phyloP scores from a whole-genome alignment of 768 basidiomycete genomes.

The Mycena rosella region DNA sequence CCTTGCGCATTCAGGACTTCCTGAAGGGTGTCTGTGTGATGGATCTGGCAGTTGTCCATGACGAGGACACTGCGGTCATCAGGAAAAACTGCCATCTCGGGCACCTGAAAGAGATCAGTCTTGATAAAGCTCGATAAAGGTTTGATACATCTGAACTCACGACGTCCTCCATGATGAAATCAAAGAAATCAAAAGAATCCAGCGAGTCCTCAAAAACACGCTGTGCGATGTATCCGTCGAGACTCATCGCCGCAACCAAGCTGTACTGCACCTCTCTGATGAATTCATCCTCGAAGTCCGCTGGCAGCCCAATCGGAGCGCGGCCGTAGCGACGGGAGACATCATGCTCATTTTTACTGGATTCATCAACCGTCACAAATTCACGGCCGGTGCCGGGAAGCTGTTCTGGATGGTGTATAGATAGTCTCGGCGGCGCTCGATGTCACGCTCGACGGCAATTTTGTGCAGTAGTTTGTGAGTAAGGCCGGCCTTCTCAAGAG shows the following conservation, averaged over 20 bases:
- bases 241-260: background rate
- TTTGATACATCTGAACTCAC: background rate
- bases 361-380: slow-evolving; percentile 2
- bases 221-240: background rate
- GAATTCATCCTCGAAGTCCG: background rate
- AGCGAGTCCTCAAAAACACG: background rate
- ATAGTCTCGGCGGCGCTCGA: background rate
- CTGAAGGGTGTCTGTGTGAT: background rate
- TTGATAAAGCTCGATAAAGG: too few species aligned
- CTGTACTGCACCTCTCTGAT: background rate
- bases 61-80: background rate
- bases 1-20: background rate
- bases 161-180: background rate
- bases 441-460: slow-evolving; percentile 35
- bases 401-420: too few species aligned
- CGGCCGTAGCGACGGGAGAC: background rate
- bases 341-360: background rate
- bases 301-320: background rate
- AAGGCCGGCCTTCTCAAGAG: slow-evolving; percentile 31
- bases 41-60: background rate
- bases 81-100: background rate
- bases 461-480: slow-evolving; percentile 35
- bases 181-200: background rate
- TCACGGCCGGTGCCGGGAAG: too few species aligned
- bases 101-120: background rate